Evolutionary conservation across 225 moss, liverwort and hornwort genomes (phyloP).

Genomic region (Pseudisothecium myosuroides): DNA sequence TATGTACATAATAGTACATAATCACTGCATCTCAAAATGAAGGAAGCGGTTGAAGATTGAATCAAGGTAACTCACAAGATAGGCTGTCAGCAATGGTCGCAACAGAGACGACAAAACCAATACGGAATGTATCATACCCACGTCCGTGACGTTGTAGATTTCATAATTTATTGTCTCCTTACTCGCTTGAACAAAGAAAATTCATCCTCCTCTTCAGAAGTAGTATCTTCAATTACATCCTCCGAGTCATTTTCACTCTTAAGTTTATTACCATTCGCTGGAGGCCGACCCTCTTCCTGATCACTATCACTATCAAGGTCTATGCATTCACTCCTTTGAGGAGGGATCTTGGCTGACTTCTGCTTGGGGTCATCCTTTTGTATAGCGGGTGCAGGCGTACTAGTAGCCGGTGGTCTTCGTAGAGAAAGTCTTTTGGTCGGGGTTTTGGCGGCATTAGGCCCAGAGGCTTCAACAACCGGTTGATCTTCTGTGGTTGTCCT

Average conservation of each 20-base stretch:
- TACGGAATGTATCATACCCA: background rate
- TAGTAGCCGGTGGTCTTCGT: background rate
- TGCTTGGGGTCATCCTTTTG: background rate
- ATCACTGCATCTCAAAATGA: background rate
- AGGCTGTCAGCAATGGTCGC: background rate
- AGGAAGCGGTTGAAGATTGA: background rate
- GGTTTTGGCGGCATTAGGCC: background rate
- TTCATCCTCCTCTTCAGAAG: slow-evolving; percentile 54
- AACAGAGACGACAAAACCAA: background rate
- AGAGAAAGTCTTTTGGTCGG: slow-evolving; percentile 18
- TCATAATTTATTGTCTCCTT: slow-evolving; percentile 5
- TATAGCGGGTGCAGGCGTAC: background rate
- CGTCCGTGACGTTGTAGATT: background rate
- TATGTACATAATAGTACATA: background rate
- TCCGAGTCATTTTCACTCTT: background rate
- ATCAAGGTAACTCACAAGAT: background rate
- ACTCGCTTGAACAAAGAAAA: slow-evolving; percentile 58
- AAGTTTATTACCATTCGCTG: background rate
- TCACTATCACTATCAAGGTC: slow-evolving; percentile 76
- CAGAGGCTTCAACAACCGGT: background rate
- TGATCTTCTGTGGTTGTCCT: slow-evolving; percentile 19
- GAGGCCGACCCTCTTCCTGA: slow-evolving; percentile 6
- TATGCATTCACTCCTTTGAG: slow-evolving; percentile 33
- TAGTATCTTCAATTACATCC: slow-evolving; percentile 24
- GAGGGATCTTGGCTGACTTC: background rate